Evolutionary conservation across 805 yeast genomes (phyloP).

Genomic region (Pichia eremophila): DNA sequence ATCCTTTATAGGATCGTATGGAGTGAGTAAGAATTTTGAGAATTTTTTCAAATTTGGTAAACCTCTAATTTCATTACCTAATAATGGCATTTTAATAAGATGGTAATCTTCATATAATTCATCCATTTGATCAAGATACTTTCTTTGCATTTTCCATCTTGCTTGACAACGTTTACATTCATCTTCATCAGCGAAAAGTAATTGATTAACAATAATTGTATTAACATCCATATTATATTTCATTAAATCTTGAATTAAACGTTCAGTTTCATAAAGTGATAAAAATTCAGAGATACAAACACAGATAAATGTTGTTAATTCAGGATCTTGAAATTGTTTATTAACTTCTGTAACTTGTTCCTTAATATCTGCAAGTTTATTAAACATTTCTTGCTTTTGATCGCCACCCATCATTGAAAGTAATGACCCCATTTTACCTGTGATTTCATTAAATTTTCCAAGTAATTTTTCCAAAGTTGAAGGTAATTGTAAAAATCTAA

Average conservation of each 20-base stretch:
- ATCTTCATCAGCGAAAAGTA: conserved; percentile 72
- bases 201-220: conserved; percentile 91
- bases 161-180: conserved; percentile 85
- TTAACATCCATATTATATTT: conserved; percentile 94
- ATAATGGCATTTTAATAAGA: conserved; percentile 87
- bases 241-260: conserved; percentile 93
- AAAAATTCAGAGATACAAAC: conserved; percentile 96
- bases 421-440: conserved; percentile 86
- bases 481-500: conserved; percentile 91
- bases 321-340: conserved; percentile 92
- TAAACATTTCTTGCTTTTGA: conserved; percentile 60
- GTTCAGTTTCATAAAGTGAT: conserved; percentile 93
- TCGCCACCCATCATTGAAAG: conserved; percentile 66
- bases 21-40: conserved; percentile 69
- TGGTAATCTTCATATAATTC: conserved; percentile 97
- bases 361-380: conserved; percentile 72
- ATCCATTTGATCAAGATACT: conserved; percentile 89
- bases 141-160: conserved; percentile 92
- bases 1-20: conserved; percentile 63
- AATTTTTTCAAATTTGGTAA: conserved; percentile 74
- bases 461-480: conserved; percentile 81
- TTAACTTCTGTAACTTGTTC: conserved; percentile 79
- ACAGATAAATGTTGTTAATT: conserved; percentile 88
- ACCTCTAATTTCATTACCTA: conserved; percentile 94
- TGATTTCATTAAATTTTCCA: conserved; percentile 77